Base-by-base conservation (phyloP, 2,329 filamentous ascomycete genomes). In the Aspergillus tamarii region DNA sequence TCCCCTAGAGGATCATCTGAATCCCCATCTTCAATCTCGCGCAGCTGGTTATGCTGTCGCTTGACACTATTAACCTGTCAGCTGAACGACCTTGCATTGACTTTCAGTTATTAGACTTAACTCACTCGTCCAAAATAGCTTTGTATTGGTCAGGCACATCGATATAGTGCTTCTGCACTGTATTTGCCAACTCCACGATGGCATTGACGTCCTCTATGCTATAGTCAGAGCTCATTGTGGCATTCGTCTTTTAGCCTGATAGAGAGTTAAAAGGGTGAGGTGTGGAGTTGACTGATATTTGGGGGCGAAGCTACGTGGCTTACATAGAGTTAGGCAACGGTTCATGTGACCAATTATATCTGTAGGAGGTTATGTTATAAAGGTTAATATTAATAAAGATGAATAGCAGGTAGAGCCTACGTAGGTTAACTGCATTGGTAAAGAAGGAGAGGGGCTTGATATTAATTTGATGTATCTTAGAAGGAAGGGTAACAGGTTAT, bases 391-490 rank as follows among this genome's bases (percentile, higher is more conserved):
- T 5, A 10, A 32, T 9, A 4, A 2, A 1, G 0, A 12, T 34
- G 10, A 34, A 36, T 36, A 36, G 16, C 6, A 36, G 14, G 6
- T 16, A 36, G 34, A 16, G 8, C 6, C 14, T 36, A 36, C 2
- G 5, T 3, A 7, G 5, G 5, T 36, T 36, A 36, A 36, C 34
- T 2, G 2, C 5, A 14, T 16, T 7, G 16, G 7, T 36, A 1
- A 3, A 3, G 14, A 8, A 16, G 4, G 8, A 8, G 5, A 7
- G 16, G 0, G 2, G n/a, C n/a, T 26, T 26, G 1, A 26, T 5
- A 4, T 26, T 26, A 26, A 26, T 26, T 26, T 26, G 4, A 4
- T 26, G 26, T 26, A 26, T 5, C 26, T 26, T 26, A 4, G 26
- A 26, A 26, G 4, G 26, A 26, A n/a, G n/a, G 26, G 3, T 26